Evolutionary conservation across 2,329 filamentous ascomycete species (phyloP).

Genomic region (Phaeosphaeria sp.): DNA sequence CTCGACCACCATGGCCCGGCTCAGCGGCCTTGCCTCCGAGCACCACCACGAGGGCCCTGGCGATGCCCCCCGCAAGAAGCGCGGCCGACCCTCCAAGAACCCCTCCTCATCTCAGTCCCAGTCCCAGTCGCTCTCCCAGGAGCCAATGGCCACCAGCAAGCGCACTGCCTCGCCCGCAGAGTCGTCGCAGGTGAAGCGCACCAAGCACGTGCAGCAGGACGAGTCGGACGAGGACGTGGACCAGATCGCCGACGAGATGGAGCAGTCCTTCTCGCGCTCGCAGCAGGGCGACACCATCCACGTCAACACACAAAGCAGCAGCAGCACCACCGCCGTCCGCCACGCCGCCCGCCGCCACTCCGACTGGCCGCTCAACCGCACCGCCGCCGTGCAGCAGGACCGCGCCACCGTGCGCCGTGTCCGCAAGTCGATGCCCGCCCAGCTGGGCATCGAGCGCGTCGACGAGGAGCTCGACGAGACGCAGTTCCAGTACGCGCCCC

Average conservation of each 20-base stretch:
- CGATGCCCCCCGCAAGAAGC: slow-evolving; percentile 41
- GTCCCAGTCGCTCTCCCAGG: slow-evolving; percentile 25
- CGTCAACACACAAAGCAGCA: slow-evolving; percentile 19
- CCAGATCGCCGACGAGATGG: slow-evolving; percentile 43
- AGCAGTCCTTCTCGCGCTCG: slow-evolving; percentile 36
- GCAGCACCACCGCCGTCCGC: slow-evolving; percentile 18
- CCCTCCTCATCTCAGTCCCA: slow-evolving; percentile 25
- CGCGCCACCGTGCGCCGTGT: slow-evolving; percentile 35
- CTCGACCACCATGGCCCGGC: slow-evolving; percentile 37
- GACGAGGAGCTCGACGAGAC: slow-evolving; percentile 29
- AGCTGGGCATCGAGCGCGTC: slow-evolving; percentile 33
- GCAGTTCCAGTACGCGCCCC: slow-evolving; percentile 45
- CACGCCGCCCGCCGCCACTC: slow-evolving; percentile 42
- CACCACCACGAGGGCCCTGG: slow-evolving; percentile 46
- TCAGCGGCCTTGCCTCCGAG: slow-evolving; percentile 44
- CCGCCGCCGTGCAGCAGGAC: slow-evolving; percentile 32
- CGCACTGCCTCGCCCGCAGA: slow-evolving; percentile 39
- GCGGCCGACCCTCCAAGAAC: slow-evolving; percentile 37
- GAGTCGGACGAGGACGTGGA: slow-evolving; percentile 40
- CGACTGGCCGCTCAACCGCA: slow-evolving; percentile 42
- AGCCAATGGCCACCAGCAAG: slow-evolving; percentile 29
- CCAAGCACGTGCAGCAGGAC: slow-evolving; percentile 38
- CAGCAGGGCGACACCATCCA: slow-evolving; percentile 26
- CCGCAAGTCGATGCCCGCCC: slow-evolving; percentile 47
- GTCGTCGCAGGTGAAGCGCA: slow-evolving; percentile 38